Percentiles rank a stretch among this genome's conserved stretches.
phyloP scores from a whole-genome alignment of 768 basidiomycete species.

The Saitozyma sp. region DNA sequence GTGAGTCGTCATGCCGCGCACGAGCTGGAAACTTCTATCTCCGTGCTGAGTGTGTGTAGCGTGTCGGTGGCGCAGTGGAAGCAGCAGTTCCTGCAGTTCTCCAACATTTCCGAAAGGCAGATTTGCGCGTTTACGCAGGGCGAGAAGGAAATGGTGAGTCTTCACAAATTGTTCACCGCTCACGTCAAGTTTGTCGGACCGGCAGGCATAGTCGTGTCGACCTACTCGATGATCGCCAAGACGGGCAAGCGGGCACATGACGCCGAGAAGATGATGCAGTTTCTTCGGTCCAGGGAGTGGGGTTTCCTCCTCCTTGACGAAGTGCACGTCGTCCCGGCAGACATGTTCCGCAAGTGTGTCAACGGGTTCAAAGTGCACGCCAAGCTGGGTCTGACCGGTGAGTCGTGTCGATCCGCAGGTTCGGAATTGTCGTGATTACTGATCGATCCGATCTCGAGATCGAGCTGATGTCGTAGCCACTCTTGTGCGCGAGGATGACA shows the following conservation, averaged over 20 bases:
- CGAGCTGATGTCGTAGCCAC: slow-evolving; percentile 65
- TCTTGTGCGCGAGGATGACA: slow-evolving; percentile 97
- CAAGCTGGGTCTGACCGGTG: slow-evolving; percentile 93
- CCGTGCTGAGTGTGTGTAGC: slow-evolving; percentile 18
- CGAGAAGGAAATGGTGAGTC: slow-evolving; percentile 83
- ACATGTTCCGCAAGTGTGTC: slow-evolving; percentile 96
- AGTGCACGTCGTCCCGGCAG: slow-evolving; percentile 97
- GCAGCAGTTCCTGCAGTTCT: slow-evolving; percentile 97
- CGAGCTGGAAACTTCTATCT: background rate
- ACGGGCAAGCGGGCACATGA: slow-evolving; percentile 98
- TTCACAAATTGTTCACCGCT: background rate
- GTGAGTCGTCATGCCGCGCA: slow-evolving; percentile 59
- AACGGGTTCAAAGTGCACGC: slow-evolving; percentile 99
- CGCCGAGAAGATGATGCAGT: slow-evolving; percentile 99
- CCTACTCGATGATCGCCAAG: slow-evolving; percentile 99
- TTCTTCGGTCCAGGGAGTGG: slow-evolving; percentile 96
- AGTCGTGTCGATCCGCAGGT: slow-evolving; percentile 23
- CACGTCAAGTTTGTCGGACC: slow-evolving; percentile 81
- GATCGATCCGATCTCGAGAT: background rate
- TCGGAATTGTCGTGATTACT: background rate
- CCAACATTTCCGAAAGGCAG: slow-evolving; percentile 92
- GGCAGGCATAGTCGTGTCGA: slow-evolving; percentile 96
- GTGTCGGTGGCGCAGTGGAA: slow-evolving; percentile 94
- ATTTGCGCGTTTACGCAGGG: slow-evolving; percentile 97
- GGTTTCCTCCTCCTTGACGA: slow-evolving; percentile 97